Conservation (phyloP, 1,139 yeast species). For the Taphrina populina region DNA sequence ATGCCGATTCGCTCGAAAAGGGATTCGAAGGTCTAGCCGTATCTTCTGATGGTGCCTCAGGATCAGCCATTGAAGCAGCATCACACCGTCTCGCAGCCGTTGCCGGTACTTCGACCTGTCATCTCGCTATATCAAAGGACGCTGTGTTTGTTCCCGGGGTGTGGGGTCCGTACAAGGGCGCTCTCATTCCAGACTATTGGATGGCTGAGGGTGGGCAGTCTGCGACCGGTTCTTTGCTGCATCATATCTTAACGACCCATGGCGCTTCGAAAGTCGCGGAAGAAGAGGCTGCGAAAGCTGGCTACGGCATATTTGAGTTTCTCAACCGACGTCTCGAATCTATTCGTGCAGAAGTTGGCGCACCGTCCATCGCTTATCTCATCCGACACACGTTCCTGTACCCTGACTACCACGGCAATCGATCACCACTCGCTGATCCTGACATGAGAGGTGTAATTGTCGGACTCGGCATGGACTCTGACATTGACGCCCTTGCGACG, state of each 20-base stretch:
- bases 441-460: slow-evolving; percentile 89
- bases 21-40: slow-evolving; percentile 45
- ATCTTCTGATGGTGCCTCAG: slow-evolving; percentile 46
- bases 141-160: slow-evolving; percentile 93
- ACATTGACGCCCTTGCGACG: slow-evolving; percentile 78
- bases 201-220: slow-evolving; percentile 99
- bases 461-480: slow-evolving; percentile 88
- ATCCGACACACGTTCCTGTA: slow-evolving; percentile 86
- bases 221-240: slow-evolving; percentile 89
- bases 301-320: slow-evolving; percentile 75
- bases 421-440: slow-evolving; percentile 95
- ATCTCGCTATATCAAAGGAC: slow-evolving; percentile 78
- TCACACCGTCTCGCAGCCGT: slow-evolving; percentile 92
- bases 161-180: slow-evolving; percentile 98
- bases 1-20: slow-evolving; percentile 51
- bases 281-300: slow-evolving; percentile 61
- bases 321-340: slow-evolving; percentile 72
- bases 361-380: slow-evolving; percentile 72
- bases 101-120: slow-evolving; percentile 98
- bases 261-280: slow-evolving; percentile 78
- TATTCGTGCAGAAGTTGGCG: slow-evolving; percentile 56
- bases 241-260: slow-evolving; percentile 84
- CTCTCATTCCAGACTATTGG: slow-evolving; percentile 85
- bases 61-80: slow-evolving; percentile 46
- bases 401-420: slow-evolving; percentile 94